Evolutionary conservation across 1,139 yeast genomes (phyloP), one percentile per base, ranked within the genome.

Genomic region (Arxiozyma bovina): DNA sequence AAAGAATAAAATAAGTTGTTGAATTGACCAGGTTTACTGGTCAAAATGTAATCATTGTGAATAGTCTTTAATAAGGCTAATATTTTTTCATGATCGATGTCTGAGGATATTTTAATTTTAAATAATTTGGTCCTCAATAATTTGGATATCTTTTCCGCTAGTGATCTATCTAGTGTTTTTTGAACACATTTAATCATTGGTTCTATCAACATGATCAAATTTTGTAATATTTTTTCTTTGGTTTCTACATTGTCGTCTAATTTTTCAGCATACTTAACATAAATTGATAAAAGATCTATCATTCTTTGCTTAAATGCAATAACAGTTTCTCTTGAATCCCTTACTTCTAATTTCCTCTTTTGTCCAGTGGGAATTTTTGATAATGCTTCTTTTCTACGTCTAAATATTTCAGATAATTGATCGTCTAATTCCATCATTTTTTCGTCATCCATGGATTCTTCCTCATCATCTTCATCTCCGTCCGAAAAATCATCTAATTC

Each of bases 401-500:
- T 82, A 76, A 93, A 93, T 55, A 93, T 93, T 54, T 79, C 80
- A 0, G 96, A 81, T 41, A 93, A 74, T 58, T 89, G 94, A 30
- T 78, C 89, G 68, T 93, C 99, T 67, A 93, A 80, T 18, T 93
- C 96, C 83, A 91, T 82, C 99, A 93, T 93, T 69, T 90, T 91
- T 62, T 91, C 98, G 68, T 93, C 99, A 61, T 93, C 96, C 96
- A 91, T 46, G 91, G 96, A 70, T 51, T 63, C 66, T 18, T 63
- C 85, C 23, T 75, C 84, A 3, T 68, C 85, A 40, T 78, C 87
- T 45, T 78, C 87, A 41, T 77, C 85, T 34, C 76, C 83, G 21
- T 75, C 82, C 12, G 73, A 79, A 4, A 71, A 78, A 6, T 73
- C 80, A 4, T 73, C 76, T 7, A 78, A 79, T 34, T 74, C 77